Conservation (phyloP, 305 asterid species). For the Solanum hybrid region DNA sequence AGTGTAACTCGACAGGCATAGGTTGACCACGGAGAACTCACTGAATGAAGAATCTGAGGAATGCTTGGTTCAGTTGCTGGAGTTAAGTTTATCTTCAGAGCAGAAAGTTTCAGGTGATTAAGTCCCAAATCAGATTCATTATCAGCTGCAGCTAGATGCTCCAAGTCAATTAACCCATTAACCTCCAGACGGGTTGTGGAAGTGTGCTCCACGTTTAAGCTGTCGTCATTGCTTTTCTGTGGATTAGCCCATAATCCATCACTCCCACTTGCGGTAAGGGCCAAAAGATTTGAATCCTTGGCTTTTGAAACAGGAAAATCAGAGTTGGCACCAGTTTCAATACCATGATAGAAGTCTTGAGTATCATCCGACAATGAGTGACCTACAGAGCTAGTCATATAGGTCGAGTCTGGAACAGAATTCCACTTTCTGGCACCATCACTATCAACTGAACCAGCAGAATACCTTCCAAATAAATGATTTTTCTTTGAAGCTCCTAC, state of each 20-base stretch:
- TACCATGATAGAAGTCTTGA: constrained; percentile 34
- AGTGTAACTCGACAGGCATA: neutral
- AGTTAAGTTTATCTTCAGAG: constrained; percentile 42
- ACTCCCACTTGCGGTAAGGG: constrained; percentile 35
- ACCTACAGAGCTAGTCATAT: constrained; percentile 35
- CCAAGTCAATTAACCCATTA: constrained; percentile 54
- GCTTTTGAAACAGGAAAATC: constrained; percentile 38
- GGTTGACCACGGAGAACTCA: constrained; percentile 31
- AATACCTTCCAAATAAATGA: constrained; percentile 73
- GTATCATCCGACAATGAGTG: constrained; percentile 51
- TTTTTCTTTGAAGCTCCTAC: constrained; percentile 56
- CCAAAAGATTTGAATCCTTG: constrained; percentile 41
- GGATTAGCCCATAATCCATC: constrained; percentile 34
- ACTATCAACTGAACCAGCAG: constrained; percentile 81
- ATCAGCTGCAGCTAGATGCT: constrained; percentile 44
- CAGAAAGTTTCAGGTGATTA: constrained; percentile 43
- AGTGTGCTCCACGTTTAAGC: constrained; percentile 37
- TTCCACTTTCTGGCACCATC: constrained; percentile 93
- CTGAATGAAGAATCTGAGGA: constrained; percentile 93
- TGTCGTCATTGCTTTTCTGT: constrained; percentile 23
- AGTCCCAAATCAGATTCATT: constrained; percentile 41
- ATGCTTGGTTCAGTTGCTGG: constrained; percentile 75
- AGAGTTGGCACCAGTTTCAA: constrained; percentile 42
- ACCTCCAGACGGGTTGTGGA: constrained; percentile 40
- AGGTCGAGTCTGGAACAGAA: constrained; percentile 57